phyloP scores from a whole-genome alignment of 495 filamentous ascomycete species.

The Penicillium macrosclerotiorum region DNA sequence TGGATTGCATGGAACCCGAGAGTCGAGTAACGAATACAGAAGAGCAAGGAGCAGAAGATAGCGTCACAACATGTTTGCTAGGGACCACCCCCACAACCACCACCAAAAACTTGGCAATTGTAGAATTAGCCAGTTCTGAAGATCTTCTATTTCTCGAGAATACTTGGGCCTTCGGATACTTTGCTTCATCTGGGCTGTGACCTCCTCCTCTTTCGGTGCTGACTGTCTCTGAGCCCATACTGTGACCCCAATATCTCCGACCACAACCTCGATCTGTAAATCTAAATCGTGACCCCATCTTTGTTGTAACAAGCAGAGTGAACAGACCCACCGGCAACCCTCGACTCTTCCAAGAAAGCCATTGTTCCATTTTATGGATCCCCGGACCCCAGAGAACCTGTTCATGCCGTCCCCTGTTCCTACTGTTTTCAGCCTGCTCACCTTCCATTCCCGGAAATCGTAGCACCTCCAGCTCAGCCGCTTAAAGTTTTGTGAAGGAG shows the following conservation, averaged over 20 bases:
- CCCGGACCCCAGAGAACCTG: conserved; percentile 11
- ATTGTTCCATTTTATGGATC: conserved; percentile 21
- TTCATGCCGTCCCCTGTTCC: conserved; percentile 19
- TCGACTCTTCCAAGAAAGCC: conserved; percentile 2
- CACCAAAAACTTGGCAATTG: no score
- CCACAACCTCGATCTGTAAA: conserved; percentile 1
- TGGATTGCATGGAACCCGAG: no score
- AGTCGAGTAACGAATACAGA: no score
- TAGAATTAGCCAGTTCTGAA: no score
- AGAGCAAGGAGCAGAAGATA: no score
- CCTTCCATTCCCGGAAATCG: conserved; percentile 7
- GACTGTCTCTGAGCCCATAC: neutral
- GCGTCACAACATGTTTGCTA: no score
- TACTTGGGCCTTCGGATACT: no score
- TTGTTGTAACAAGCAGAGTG: conserved; percentile 4
- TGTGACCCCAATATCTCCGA: neutral
- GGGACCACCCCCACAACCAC: no score
- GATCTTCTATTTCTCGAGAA: no score
- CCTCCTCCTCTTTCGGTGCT: conserved; percentile 6
- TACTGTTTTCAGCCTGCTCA: conserved; percentile 22
- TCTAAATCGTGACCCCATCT: no score
- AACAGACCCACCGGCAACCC: conserved; percentile 6
- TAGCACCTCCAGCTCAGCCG: neutral
- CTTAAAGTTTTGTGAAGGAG: conserved; percentile 1
- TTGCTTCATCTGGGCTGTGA: neutral